Evolutionary conservation across 139 green algal species (phyloP).

Genomic region (Chlamydomonas asymmetrica): DNA sequence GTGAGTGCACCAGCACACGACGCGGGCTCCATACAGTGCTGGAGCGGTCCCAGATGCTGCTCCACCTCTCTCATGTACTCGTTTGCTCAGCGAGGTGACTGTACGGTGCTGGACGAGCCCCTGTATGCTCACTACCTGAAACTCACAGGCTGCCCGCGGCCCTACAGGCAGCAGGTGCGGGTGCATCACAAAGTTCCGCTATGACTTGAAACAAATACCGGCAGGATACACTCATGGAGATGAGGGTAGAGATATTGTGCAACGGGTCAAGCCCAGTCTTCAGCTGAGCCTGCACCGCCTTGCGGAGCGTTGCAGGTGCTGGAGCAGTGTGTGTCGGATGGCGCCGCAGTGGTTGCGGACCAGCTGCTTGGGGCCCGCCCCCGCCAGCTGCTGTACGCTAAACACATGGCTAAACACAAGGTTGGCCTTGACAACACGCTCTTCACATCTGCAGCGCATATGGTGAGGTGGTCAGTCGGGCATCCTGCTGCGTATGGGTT

Average conservation of each 20-base stretch:
- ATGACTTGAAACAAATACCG: no score
- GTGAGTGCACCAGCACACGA: no score
- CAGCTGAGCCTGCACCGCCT: no score
- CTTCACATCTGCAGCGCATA: slow-evolving; percentile 49
- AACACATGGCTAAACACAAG: slow-evolving; percentile 83
- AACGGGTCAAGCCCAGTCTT: no score
- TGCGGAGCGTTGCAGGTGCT: no score
- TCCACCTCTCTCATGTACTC: slow-evolving; percentile 49
- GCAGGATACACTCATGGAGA: no score
- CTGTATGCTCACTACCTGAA: slow-evolving; percentile 64
- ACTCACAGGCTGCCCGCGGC: slow-evolving; percentile 33
- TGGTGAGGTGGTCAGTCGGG: slow-evolving; percentile 38
- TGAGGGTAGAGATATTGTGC: no score
- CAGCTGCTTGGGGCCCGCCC: slow-evolving; percentile 31
- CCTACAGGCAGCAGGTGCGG: slow-evolving; percentile 23
- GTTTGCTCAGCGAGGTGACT: slow-evolving; percentile 44
- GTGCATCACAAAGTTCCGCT: neutral
- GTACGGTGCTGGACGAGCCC: slow-evolving; percentile 58
- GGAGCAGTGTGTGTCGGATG: no score
- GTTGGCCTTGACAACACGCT: slow-evolving; percentile 45
- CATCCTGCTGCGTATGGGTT: slow-evolving; percentile 12
- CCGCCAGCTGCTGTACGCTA: slow-evolving; percentile 56
- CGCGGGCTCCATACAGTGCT: slow-evolving; percentile 46
- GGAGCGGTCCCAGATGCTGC: slow-evolving; percentile 54
- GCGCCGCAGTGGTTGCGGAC: slow-evolving; percentile 41